Evolutionary conservation across 73 alveolate genomes (phyloP), one percentile per base, ranked within the genome.

Genomic region (Urostyla sp.): DNA sequence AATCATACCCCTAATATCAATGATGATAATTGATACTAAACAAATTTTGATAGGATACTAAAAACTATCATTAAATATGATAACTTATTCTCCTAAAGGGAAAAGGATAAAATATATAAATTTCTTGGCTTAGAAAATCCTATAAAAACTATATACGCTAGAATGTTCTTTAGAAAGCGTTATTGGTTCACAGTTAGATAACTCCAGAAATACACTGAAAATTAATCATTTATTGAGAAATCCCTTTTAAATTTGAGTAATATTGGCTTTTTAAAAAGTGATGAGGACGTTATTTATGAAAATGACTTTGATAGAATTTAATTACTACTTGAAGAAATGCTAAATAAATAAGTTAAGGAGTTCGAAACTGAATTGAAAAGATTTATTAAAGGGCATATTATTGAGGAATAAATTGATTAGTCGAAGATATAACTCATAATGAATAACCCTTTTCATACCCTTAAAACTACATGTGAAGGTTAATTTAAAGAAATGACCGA

Each of bases 101-200:
- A 75, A 28, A 18, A n/a, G 49, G 16, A 24, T 8, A 15, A 21
- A 23, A 59, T 75, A 30, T 1, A 53, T 3, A 6, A 20, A 16
- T 75, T 75, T 28, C 20, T 50, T n/a, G 52, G 45, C 6, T 37
- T 56, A 37, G 74, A 55, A 4, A 30, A 28, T 37, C 3, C 28
- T 4, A 59, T 46, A 0, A 57, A 59, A 38, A 77, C 88, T 44
- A 30, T 77, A 2, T 77, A 54, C 37, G 80, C 77, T 2, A 4
- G 80, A 35, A 77, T 77, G 88, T 40, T 77, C 56, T 77, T 77
- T 38, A 36, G 88, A 35, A 57, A 72, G 58, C 23, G 88, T 26
- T 59, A 59, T 44, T 77, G 88, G 88, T 77, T 58, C 59, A 37
- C 31, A 20, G 23, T 56, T 0, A 11, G 30, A n/a, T 34, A 24